Base-by-base conservation (phyloP, 73 alveolate genomes). In the Tetrahymena malaccensis region DNA sequence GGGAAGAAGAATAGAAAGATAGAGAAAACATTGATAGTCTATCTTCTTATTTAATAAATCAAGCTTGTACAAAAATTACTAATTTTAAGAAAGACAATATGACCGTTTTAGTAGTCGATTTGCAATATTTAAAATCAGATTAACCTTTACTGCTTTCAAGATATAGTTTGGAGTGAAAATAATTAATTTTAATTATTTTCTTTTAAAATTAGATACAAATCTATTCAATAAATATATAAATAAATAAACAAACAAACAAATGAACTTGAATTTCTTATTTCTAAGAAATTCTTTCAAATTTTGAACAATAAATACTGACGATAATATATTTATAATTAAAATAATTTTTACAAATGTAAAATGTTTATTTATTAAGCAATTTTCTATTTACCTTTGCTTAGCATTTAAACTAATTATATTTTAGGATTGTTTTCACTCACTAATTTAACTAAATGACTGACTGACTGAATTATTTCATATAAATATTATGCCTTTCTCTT, bases 1-100 rank as follows among this genome's bases (percentile, higher is more conserved):
- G 96, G 95, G 95, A 94, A 31, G 43, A 0, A 6, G 89, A 70
- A 70, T 25, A 70, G 3, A 4, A 27, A 19, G 89, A 84, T 27
- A 83, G 35, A 15, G 55, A 43, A 33, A 55, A 95, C 19, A 55
- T 85, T 40, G 95, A 85, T 34, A 55, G 43, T 33, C 93, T 94
- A 15, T 94, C 96, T 22, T 94, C 70, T 16, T 95, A 43, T 85
- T 25, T 95, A 37, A 34, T 95, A 10, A 93, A 93, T 38, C 21
- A 43, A 12, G 97, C 95, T 25, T 43, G 38, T 33, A 89, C 93
- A n/a, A 40, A 95, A 85, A 43, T 56, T 21, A 95, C 97, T 10
- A 50, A 95, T 35, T 95, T 70, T 34, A 95, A 93, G 85, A 95
- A 95, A 35, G 97, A 95, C 35, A 95, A 93, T 43, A 95, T 95